Conservation (phyloP, 768 basidiomycete genomes). For the Amanita rubescens region DNA sequence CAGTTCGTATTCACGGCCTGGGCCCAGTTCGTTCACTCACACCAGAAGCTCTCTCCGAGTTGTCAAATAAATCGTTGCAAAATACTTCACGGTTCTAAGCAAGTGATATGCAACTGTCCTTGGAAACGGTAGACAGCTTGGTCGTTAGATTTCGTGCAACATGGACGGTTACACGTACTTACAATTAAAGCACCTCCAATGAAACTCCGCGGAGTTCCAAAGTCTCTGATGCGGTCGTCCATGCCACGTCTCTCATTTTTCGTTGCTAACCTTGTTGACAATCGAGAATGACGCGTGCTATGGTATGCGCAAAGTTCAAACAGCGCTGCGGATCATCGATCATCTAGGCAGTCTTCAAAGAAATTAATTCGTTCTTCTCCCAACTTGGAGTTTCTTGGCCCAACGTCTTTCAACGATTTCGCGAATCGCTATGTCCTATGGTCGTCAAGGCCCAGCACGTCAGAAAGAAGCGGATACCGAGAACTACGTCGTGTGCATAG, state of each 20-base stretch:
- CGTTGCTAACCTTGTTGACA: neutral
- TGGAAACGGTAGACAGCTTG: no score
- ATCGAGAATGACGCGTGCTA: neutral
- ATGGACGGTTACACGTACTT: neutral
- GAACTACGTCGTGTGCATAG: no score
- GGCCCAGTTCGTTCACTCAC: no score
- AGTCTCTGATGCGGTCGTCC: neutral
- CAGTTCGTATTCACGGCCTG: no score
- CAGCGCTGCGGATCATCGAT: constrained; percentile 1
- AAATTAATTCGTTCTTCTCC: neutral
- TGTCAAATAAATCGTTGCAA: no score
- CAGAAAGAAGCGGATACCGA: neutral
- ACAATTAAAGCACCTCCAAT: neutral
- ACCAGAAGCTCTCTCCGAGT: no score
- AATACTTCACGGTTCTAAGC: no score
- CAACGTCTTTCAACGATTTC: neutral
- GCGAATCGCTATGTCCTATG: neutral
- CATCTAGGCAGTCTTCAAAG: neutral
- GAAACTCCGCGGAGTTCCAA: constrained; percentile 1
- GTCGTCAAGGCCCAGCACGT: neutral
- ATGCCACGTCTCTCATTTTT: neutral
- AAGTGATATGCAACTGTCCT: no score
- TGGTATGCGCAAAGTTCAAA: neutral
- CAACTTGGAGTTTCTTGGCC: neutral
- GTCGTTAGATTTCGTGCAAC: neutral